These are phyloP conservation scores for Monosporascus sp. DNA, from an alignment of 2,329 filamentous ascomycete genomes.

Conservation along the genomic window DNA sequence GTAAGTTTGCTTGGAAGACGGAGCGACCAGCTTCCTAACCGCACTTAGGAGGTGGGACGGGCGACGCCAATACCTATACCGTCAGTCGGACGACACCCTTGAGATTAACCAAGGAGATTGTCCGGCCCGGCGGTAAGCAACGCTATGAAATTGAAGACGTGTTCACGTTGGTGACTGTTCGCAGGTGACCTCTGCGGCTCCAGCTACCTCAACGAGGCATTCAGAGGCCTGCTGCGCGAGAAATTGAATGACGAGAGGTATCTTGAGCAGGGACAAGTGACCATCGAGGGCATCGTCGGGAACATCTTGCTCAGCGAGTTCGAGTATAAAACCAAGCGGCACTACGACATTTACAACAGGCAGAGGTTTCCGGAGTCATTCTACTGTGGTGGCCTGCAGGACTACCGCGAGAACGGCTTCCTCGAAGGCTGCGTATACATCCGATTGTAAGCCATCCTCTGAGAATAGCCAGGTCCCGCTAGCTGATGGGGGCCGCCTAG, in stretches of 20 bases:
- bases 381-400: constrained; percentile 5
- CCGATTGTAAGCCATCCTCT: constrained; percentile 1
- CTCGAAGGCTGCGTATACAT: constrained; percentile 3
- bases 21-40: neutral
- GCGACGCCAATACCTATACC: constrained; percentile 22
- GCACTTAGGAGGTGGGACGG: constrained; percentile 20
- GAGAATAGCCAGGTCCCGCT: neutral
- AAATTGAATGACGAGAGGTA: constrained; percentile 17
- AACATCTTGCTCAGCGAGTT: constrained; percentile 11
- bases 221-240: constrained; percentile 13
- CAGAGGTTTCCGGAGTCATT: neutral
- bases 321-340: constrained; percentile 12
- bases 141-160: no score
- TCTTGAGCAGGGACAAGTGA: constrained; percentile 17
- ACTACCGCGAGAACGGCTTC: constrained; percentile 5
- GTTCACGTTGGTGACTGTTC: no score
- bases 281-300: constrained; percentile 9
- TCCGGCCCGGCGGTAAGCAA: constrained; percentile 8
- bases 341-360: constrained; percentile 9
- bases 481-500: neutral
- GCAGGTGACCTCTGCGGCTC: constrained; percentile 20
- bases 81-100: constrained; percentile 18
- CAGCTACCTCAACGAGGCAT: constrained; percentile 25
- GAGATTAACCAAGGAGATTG: constrained; percentile 12
- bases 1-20: neutral